Evolutionary conservation across 2,329 filamentous ascomycete species (phyloP).

Genomic region (Hymenoscyphus linearis): DNA sequence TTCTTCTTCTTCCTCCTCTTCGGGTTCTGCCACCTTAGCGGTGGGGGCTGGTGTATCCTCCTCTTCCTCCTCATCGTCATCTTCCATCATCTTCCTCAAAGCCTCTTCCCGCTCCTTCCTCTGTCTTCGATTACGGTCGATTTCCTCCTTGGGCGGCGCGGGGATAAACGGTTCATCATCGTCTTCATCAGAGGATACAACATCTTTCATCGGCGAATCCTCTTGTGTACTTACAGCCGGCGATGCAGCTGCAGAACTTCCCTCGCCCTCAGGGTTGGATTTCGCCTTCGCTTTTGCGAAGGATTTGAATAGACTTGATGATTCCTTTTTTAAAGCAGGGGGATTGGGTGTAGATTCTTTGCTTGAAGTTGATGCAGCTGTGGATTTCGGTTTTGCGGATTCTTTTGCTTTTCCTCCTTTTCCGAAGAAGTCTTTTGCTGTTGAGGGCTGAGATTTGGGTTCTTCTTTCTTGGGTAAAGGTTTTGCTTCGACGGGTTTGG

Average conservation of each 20-base stretch:
- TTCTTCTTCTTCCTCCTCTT: constrained; percentile 35
- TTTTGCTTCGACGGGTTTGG: constrained; percentile 20
- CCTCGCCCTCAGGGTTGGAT: constrained; percentile 37
- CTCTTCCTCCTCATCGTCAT: constrained; percentile 50
- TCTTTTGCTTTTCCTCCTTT: constrained; percentile 30
- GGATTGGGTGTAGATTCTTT: constrained; percentile 28
- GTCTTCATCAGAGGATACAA: constrained; percentile 45
- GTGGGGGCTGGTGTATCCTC: constrained; percentile 34
- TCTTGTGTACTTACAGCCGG: constrained; percentile 35
- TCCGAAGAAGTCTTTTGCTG: constrained; percentile 34
- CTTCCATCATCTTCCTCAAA: constrained; percentile 72
- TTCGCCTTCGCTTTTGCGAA: constrained; percentile 69
- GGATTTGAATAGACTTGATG: constrained; percentile 67
- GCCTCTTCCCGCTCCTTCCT: constrained; percentile 61
- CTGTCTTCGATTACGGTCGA: constrained; percentile 35
- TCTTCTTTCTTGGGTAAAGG: constrained; percentile 15
- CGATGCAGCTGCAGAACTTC: constrained; percentile 33
- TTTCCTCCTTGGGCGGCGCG: constrained; percentile 32
- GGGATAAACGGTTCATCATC: constrained; percentile 47
- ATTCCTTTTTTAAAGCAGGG: constrained; percentile 49
- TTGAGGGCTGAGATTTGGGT: constrained; percentile 24
- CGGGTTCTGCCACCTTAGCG: constrained; percentile 48
- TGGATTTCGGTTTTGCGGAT: constrained; percentile 14
- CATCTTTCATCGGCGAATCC: constrained; percentile 49
- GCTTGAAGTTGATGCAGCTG: constrained; percentile 17